A percentile compares a stretch with the other conserved stretches of the same genome.
Conservation (phyloP, 371 early-diverging fungal species). For the Scutellospora calospora region DNA sequence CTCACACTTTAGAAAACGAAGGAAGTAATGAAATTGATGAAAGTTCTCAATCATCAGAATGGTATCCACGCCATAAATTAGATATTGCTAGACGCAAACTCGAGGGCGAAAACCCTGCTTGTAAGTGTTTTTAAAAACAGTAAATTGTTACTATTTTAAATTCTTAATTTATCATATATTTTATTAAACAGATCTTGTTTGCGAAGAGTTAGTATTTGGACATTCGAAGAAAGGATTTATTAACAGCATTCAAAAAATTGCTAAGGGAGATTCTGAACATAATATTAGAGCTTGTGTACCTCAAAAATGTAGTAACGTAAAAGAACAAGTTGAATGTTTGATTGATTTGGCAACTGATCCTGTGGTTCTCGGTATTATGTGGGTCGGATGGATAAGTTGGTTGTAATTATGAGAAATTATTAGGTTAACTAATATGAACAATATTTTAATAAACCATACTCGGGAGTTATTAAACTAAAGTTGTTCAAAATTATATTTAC, state of each 20-base stretch:
- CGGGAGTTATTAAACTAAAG: too few species aligned
- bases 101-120: neutral
- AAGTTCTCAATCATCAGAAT: neutral
- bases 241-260: neutral
- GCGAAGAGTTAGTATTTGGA: neutral
- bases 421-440: too few species aligned
- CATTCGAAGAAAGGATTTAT: neutral
- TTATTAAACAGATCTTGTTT: neutral
- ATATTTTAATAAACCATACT: too few species aligned
- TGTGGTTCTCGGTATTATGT: conserved; percentile 7
- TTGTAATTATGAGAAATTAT: too few species aligned
- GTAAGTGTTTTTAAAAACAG: neutral
- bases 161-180: too few species aligned
- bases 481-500: too few species aligned
- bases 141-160: too few species aligned
- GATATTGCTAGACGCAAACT: conserved; percentile 23
- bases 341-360: conserved; percentile 28
- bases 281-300: neutral
- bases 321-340: conserved; percentile 31
- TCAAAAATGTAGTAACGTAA: conserved; percentile 20
- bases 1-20: neutral
- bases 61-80: conserved; percentile 30
- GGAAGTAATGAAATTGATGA: conserved; percentile 16
- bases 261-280: neutral
- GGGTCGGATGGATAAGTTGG: conserved; percentile 4